Evolutionary conservation across 495 filamentous ascomycete species (phyloP), one percentile per base, ranked within the genome.

Genomic region (Aspergillus conjunctus): DNA sequence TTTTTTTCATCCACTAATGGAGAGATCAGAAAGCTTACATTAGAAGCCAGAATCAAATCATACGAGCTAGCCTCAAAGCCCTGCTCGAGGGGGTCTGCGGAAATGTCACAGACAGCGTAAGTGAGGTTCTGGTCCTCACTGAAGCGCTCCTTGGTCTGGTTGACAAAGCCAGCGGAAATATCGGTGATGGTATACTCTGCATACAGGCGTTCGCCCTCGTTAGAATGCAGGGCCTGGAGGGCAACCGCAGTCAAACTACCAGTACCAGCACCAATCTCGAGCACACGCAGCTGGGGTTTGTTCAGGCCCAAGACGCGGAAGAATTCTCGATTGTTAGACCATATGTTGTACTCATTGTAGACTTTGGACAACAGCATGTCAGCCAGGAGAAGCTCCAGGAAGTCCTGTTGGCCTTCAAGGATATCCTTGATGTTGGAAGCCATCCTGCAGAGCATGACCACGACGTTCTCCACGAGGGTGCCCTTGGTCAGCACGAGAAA

Each of bases 1-100:
- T 7, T 14, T 9, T 46, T 11, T 46, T 14, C 1, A 44, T 34
- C 7, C 10, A 54, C 15, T 1, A 46, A 46, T 1, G 17, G 18
- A 6, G 8, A 46, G 22, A 10, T 1, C 22, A 0, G 21, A 22
- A 12, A 30, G 22, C 49, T 22, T 31, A 51, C 62, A 64, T 71
- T 77, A 6, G 75, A 67, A 0, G 82, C 82, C 21, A 86, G 66
- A 12, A 87, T 68, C 6, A 87, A 56, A 61, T 87, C 84, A 65
- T 81, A 87, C 0, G 59, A 59, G 3, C 62, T 71, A 2, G 55
- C 41, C 17, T 77, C 65, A 46, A 84, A 81, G 1, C 80, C 83
- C 59, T 86, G 83, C 18, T 68, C 55, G 0, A 62, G 20, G 0
- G 79, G 80, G 54, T 83, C 77, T 33, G 71, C 52, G 20, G 73